These are phyloP conservation scores for Yamadazyma kanchanaburiensis DNA, from an alignment of 1,139 yeast species.

Conservation along the genomic window DNA sequence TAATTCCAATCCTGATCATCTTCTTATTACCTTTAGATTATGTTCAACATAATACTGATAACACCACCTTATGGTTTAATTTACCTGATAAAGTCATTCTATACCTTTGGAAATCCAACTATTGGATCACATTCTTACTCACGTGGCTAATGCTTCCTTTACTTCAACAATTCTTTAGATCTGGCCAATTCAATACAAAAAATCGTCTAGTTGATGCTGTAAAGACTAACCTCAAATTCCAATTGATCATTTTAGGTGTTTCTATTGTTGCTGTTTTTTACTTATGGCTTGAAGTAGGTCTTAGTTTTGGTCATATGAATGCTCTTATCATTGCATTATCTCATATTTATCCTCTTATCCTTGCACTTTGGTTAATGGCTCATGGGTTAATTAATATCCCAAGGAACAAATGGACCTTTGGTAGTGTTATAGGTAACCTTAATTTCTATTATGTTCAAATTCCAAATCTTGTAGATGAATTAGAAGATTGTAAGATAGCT, in stretches of 20 bases:
- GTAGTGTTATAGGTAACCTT: slow-evolving; percentile 36
- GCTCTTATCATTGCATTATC: slow-evolving; percentile 71
- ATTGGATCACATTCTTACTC: slow-evolving; percentile 74
- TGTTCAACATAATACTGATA: slow-evolving; percentile 20
- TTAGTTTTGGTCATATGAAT: slow-evolving; percentile 56
- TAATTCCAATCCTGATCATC: slow-evolving; percentile 40
- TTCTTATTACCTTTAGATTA: slow-evolving; percentile 42
- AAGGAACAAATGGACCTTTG: slow-evolving; percentile 51
- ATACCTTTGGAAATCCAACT: slow-evolving; percentile 66
- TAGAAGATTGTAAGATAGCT: slow-evolving; percentile 62
- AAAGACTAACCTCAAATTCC: slow-evolving; percentile 56
- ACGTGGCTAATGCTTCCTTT: slow-evolving; percentile 76
- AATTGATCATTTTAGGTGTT: slow-evolving; percentile 51
- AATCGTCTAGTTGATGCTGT: slow-evolving; percentile 55
- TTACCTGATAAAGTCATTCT: slow-evolving; percentile 46
- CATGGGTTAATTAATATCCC: slow-evolving; percentile 76
- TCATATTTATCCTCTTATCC: slow-evolving; percentile 71
- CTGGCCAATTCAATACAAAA: slow-evolving; percentile 57
- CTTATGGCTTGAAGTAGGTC: slow-evolving; percentile 58
- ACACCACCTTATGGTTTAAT: slow-evolving; percentile 18
- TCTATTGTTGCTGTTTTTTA: slow-evolving; percentile 58
- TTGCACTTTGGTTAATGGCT: slow-evolving; percentile 83
- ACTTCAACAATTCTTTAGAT: slow-evolving; percentile 67
- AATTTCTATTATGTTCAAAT: slow-evolving; percentile 50
- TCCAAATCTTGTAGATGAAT: slow-evolving; percentile 55